A percentile compares a stretch with the other conserved stretches of the same genome.
Evolutionary conservation across 1,139 yeast species (phyloP).

Genomic region (Suzukiozyma palmioleophila): DNA sequence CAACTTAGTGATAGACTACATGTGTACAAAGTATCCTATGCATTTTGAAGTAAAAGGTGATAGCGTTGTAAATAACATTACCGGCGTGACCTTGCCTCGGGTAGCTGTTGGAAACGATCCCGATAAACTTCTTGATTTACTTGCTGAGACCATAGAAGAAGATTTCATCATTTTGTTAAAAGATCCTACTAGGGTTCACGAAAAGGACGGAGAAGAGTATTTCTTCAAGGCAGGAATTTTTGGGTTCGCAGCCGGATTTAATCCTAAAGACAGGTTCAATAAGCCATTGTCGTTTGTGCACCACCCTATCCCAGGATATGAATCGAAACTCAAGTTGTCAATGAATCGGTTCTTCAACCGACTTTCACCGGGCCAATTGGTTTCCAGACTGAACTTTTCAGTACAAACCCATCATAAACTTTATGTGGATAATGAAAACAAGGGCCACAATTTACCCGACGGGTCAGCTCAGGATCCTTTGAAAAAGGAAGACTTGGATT

Average conservation of each 20-base stretch:
- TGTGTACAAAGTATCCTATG: constrained; percentile 59
- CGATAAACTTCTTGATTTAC: constrained; percentile 33
- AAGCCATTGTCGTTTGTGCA: constrained; percentile 53
- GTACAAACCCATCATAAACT: constrained; percentile 51
- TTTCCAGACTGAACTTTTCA: constrained; percentile 59
- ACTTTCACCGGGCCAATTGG: constrained; percentile 47
- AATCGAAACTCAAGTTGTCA: constrained; percentile 47
- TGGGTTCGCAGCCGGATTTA: constrained; percentile 74
- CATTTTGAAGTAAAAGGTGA: constrained; percentile 31
- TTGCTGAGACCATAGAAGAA: constrained; percentile 57
- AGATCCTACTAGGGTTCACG: constrained; percentile 36
- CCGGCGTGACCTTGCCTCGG: constrained; percentile 34
- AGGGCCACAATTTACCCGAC: constrained; percentile 38
- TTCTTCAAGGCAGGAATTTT: constrained; percentile 60
- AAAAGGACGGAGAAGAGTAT: constrained; percentile 51
- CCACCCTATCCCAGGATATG: constrained; percentile 61
- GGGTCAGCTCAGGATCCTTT: constrained; percentile 26
- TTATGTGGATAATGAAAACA: constrained; percentile 50
- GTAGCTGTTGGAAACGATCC: constrained; percentile 18
- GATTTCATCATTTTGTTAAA: constrained; percentile 58
- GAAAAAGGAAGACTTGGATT: constrained; percentile 45
- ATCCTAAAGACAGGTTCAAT: constrained; percentile 54
- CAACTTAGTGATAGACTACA: constrained; percentile 40
- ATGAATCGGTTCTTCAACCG: constrained; percentile 61
- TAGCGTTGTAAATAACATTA: constrained; percentile 39